Evolutionary conservation across 768 basidiomycete genomes (phyloP), one percentile per base, ranked within the genome.

Genomic region (Chiua virens): DNA sequence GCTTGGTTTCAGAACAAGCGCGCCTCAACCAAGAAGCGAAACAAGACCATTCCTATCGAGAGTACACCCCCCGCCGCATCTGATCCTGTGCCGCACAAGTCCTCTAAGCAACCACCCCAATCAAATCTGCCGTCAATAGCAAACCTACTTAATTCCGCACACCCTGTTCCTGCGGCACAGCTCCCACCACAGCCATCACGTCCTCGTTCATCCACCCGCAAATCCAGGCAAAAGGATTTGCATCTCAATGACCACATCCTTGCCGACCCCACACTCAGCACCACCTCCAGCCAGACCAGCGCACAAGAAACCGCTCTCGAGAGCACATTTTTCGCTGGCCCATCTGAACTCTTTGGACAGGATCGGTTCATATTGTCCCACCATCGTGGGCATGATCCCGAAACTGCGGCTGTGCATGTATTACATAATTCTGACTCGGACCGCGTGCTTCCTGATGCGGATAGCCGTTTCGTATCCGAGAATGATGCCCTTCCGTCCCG

Each of bases 1-100:
- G 86, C 89, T 14, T 90, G 87, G 85, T 91, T 90, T 70, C 88
- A 90, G 72, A 90, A 90, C 66, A 90, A 89, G 75, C 79, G 89
- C 48, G 88, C 89, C 7, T 89, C 87, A 13, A 82, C 81, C 59
- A 90, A 89, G 78, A 90, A 90, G 70, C 74, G 78, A 20, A 73
- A 79, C 73, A 67, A 79, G 77, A 66, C 75, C 65, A 34, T 34
- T 62, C 61, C 20, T 53, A 55, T 47, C 57, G 52, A 36, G 75
- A 71, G 20, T 58, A 70, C 35, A 51, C 63, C 53, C 57, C 68
- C 48, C 52, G 72, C 53, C 62, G 67, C 68, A 51, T 61, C 58
- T 45, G 63, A 60, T 41, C 30, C 40, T 36, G 39, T 34, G 27
- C 52, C 43, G 38, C 59, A 66, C 40, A 66, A 66, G 35, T 28